Conservation (phyloP, 441 rosid species). For the Viola pubescens region DNA sequence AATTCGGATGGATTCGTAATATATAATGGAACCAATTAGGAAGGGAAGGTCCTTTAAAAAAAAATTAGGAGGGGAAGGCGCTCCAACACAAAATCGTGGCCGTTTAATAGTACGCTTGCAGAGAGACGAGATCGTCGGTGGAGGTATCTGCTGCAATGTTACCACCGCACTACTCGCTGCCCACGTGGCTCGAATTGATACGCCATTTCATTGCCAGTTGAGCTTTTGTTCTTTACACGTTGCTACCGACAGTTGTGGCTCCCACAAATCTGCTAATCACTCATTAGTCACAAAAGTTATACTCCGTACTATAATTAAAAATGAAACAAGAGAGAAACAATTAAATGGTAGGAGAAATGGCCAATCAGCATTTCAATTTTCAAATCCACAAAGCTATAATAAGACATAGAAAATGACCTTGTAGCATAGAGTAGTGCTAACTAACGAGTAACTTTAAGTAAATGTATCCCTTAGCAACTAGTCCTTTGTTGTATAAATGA, state of each 20-base stretch:
- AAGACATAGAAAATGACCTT: neutral
- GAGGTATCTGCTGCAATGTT: neutral
- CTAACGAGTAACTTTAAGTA: too few relatives aligned
- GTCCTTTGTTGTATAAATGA: too few relatives aligned
- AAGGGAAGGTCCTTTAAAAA: too few relatives aligned
- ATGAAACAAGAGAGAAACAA: neutral
- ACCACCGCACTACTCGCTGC: neutral
- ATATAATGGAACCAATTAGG: too few relatives aligned
- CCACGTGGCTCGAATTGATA: neutral
- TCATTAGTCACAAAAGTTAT: neutral
- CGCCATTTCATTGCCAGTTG: conserved; percentile 14
- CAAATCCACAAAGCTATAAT: neutral
- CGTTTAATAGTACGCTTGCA: too few relatives aligned
- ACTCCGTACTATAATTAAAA: neutral
- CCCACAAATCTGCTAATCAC: conserved; percentile 16
- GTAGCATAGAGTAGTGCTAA: neutral
- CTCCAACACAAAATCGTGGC: too few relatives aligned
- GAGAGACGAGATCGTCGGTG: neutral
- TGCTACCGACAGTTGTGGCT: conserved; percentile 29
- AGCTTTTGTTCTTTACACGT: conserved; percentile 3
- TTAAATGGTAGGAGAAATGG: conserved; percentile 7
- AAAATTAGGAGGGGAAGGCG: too few relatives aligned
- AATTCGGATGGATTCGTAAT: too few relatives aligned
- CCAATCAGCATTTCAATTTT: neutral
- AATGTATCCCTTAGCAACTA: too few relatives aligned